Percentiles rank a stretch among this genome's conserved stretches.
Conservation (phyloP, 768 basidiomycete genomes). For the Phaffia australis region DNA sequence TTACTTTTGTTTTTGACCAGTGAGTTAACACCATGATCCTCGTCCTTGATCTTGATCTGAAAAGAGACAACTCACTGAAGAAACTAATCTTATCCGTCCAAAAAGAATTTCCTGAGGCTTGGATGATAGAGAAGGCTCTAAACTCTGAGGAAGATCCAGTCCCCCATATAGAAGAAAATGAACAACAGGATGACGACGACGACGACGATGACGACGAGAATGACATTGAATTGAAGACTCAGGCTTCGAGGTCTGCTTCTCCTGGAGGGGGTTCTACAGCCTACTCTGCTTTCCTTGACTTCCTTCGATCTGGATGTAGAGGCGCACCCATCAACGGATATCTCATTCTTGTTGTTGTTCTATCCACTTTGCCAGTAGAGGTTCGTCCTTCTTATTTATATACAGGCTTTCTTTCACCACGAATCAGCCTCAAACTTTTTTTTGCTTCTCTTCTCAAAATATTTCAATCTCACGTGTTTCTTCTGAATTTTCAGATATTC, state of each 20-base stretch:
- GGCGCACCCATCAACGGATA: conserved; percentile 69
- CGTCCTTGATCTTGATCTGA: conserved; percentile 3
- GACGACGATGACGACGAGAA: conserved; percentile 38
- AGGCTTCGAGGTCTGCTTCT: neutral
- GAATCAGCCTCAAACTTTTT: too few relatives aligned
- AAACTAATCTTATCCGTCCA: neutral
- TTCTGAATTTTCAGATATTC: conserved; percentile 30
- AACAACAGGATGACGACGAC: conserved; percentile 39
- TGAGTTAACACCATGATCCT: conserved; percentile 35
- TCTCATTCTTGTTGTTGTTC: conserved; percentile 63
- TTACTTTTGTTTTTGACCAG: conserved; percentile 62
- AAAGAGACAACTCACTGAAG: too few relatives aligned
- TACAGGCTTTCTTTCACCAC: too few relatives aligned
- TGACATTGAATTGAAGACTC: conserved; percentile 31
- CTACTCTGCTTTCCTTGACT: conserved; percentile 64
- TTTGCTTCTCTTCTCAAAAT: neutral
- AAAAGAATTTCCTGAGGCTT: conserved; percentile 55
- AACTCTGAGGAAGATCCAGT: conserved; percentile 32
- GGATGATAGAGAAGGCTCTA: conserved; percentile 42
- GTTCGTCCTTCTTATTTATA: conserved; percentile 37
- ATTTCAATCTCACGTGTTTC: neutral
- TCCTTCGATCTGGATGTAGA: conserved; percentile 67
- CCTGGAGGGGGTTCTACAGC: conserved; percentile 33
- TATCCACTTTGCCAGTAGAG: conserved; percentile 65
- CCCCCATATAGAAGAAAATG: conserved; percentile 26